Percentiles rank a stretch among this genome's conserved stretches.
These are phyloP conservation scores for Hyaloscypha bicolor DNA, from an alignment of 495 filamentous ascomycete genomes.

Conservation along the genomic window DNA sequence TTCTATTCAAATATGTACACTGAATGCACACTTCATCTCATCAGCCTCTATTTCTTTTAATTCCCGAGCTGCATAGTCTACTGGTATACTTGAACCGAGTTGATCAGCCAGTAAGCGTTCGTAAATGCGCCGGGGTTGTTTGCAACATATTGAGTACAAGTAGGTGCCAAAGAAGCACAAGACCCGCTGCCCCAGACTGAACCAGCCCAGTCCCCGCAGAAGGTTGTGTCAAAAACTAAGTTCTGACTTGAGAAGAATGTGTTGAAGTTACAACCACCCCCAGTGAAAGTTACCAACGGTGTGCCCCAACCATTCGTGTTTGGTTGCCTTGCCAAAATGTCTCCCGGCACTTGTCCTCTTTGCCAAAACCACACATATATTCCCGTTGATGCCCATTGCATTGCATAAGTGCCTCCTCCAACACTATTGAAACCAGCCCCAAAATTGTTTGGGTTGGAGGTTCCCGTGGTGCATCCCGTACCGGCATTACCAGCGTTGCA, in stretches of 20 bases:
- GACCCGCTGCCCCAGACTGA: constrained; percentile 45
- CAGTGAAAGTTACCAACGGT: constrained; percentile 66
- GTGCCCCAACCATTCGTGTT: constrained; percentile 56
- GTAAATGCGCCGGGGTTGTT: constrained; percentile 55
- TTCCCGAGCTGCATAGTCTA: too few species aligned
- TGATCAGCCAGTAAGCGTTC: constrained; percentile 68
- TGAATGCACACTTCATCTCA: too few species aligned
- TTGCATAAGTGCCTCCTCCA: constrained; percentile 76
- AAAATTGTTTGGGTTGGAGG: constrained; percentile 50
- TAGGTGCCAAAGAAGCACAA: constrained; percentile 17
- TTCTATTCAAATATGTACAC: too few species aligned
- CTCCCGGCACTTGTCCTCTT: constrained; percentile 44
- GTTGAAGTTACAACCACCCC: constrained; percentile 61
- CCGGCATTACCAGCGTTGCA: constrained; percentile 57
- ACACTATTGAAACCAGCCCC: constrained; percentile 73
- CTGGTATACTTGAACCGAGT: constrained; percentile 59
- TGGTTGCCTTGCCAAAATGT: constrained; percentile 53
- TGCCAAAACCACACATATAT: constrained; percentile 57
- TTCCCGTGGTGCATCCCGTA: constrained; percentile 49
- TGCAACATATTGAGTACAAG: constrained; percentile 61
- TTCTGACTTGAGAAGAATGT: constrained; percentile 67
- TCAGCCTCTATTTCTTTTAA: too few species aligned
- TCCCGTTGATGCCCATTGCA: constrained; percentile 66
- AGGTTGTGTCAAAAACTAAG: constrained; percentile 78
- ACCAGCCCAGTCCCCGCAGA: constrained; percentile 68